These are phyloP conservation scores for Agaricus sinodeliciosus DNA, from an alignment of 768 basidiomycete species.

Conservation along the genomic window DNA sequence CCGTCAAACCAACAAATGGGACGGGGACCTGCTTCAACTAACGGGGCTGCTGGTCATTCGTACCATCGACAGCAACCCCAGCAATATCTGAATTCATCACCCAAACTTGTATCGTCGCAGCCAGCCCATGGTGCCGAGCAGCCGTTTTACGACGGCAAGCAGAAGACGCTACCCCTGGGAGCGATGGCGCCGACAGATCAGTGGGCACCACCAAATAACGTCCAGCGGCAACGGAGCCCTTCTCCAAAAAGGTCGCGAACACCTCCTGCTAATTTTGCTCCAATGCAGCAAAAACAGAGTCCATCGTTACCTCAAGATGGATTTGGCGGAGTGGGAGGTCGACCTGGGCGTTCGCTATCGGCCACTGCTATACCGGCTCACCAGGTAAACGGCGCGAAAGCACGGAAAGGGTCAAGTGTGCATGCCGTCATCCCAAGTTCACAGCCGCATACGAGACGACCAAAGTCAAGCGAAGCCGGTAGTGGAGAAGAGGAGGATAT, in stretches of 20 bases:
- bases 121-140: constrained; percentile 25
- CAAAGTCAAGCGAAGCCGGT: constrained; percentile 13
- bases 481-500: constrained; percentile 69
- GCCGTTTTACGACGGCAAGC: constrained; percentile 32
- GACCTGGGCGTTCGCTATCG: constrained; percentile 63
- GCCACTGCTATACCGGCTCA: constrained; percentile 46
- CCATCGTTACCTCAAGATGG: constrained; percentile 22
- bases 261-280: constrained; percentile 31
- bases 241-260: constrained; percentile 39
- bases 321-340: constrained; percentile 25
- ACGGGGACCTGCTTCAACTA: constrained; percentile 4
- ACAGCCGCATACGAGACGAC: constrained; percentile 32
- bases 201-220: constrained; percentile 20
- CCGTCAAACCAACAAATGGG: constrained; percentile 24
- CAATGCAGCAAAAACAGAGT: constrained; percentile 14
- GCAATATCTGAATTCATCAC: constrained; percentile 12
- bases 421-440: constrained; percentile 47
- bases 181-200: constrained; percentile 53
- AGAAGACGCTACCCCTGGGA: constrained; percentile 48
- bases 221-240: constrained; percentile 15
- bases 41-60: constrained; percentile 19
- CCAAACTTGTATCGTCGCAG: constrained; percentile 22
- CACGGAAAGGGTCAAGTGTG: constrained; percentile 62
- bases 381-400: constrained; percentile 37
- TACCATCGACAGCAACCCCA: constrained; percentile 24